These are phyloP conservation scores for Amanita polypyramis DNA, from an alignment of 768 basidiomycete genomes.

Conservation along the genomic window DNA sequence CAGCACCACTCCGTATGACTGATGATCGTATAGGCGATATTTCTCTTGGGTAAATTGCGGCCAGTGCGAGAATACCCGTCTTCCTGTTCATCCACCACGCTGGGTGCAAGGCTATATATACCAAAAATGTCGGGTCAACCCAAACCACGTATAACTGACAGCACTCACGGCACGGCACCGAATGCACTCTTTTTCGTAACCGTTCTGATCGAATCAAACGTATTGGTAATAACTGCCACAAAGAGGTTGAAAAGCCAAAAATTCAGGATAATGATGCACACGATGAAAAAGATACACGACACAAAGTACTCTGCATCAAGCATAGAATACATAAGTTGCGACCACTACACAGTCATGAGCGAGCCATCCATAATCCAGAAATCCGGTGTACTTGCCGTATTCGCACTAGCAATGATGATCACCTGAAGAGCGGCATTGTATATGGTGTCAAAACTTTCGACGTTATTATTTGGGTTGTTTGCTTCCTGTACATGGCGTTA, in stretches of 20 bases:
- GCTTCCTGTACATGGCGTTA: slow-evolving; percentile 32
- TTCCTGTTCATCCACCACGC: slow-evolving; percentile 43
- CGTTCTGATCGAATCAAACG: slow-evolving; percentile 78
- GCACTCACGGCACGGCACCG: slow-evolving; percentile 64
- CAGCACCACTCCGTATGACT: slow-evolving; percentile 58
- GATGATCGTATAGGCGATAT: slow-evolving; percentile 44
- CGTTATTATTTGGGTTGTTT: slow-evolving; percentile 51
- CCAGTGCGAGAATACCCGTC: slow-evolving; percentile 41
- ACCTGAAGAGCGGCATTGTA: slow-evolving; percentile 76
- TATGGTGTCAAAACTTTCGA: slow-evolving; percentile 85
- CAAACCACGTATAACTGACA: background rate
- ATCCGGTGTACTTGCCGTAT: slow-evolving; percentile 43
- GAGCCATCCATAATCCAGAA: slow-evolving; percentile 5
- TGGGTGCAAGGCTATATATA: slow-evolving; percentile 20
- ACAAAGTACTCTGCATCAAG: slow-evolving; percentile 86
- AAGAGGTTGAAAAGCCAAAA: slow-evolving; percentile 92
- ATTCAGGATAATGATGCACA: slow-evolving; percentile 77
- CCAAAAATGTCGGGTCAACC: background rate
- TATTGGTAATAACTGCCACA: slow-evolving; percentile 93
- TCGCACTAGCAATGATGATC: slow-evolving; percentile 71
- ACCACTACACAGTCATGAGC: slow-evolving; percentile 39
- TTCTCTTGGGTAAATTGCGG: slow-evolving; percentile 30
- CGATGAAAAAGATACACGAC: slow-evolving; percentile 83
- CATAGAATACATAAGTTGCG: slow-evolving; percentile 75
- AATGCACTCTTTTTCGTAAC: slow-evolving; percentile 90